phyloP scores from a whole-genome alignment of 108 stramenopile species.

The Asterionellopsis glacialis region DNA sequence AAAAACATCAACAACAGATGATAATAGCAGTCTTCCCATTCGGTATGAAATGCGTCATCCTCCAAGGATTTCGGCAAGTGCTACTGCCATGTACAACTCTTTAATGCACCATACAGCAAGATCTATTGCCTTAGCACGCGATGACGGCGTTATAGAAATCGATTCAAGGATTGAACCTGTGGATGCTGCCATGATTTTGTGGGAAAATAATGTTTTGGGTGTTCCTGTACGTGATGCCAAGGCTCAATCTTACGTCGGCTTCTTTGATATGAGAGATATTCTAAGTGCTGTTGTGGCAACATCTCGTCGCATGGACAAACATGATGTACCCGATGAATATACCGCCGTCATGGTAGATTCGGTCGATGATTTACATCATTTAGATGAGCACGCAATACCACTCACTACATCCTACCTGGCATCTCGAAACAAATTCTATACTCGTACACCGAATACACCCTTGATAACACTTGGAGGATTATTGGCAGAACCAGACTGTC shows the following conservation, averaged over 20 bases:
- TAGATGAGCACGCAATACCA: background rate
- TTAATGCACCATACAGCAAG: too few species aligned
- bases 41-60: too few species aligned
- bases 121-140: too few species aligned
- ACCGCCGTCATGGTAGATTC: too few species aligned
- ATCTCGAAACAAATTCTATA: background rate
- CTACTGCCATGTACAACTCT: too few species aligned
- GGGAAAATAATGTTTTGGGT: constrained; percentile 41
- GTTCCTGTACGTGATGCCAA: constrained; percentile 39
- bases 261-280: constrained; percentile 51
- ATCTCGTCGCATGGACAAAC: too few species aligned
- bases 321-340: too few species aligned
- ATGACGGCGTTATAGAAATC: constrained; percentile 22
- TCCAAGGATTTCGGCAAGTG: too few species aligned
- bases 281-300: constrained; percentile 8
- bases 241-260: constrained; percentile 34
- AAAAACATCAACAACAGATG: too few species aligned
- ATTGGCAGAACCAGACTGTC: background rate
- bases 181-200: constrained; percentile 39
- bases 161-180: constrained; percentile 43
- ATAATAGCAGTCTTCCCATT: too few species aligned
- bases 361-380: too few species aligned
- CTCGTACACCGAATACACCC: background rate
- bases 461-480: background rate
- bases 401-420: background rate